These are phyloP conservation scores for Erysimum cheiranthoides DNA, from an alignment of 345 rosid species.

Conservation along the genomic window DNA sequence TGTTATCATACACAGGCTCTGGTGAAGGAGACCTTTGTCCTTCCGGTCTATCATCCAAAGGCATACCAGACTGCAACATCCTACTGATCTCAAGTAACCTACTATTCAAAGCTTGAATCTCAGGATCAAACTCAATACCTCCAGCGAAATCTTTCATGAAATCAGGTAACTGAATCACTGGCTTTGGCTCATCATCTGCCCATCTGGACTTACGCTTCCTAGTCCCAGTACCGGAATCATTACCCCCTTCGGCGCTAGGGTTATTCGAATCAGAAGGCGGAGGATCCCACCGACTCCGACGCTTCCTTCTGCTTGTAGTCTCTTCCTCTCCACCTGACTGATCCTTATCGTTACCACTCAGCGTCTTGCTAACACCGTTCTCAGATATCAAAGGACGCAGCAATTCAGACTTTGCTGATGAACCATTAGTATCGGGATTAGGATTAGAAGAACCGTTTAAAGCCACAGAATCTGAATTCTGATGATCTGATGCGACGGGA, in stretches of 20 bases:
- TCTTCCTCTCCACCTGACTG: constrained; percentile 92
- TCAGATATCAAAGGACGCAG: constrained; percentile 59
- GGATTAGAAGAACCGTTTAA: constrained; percentile 20
- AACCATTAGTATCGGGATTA: constrained; percentile 8
- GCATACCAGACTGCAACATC: constrained; percentile 77
- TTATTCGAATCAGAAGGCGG: constrained; percentile 53
- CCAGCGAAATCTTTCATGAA: constrained; percentile 87
- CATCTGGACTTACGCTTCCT: constrained; percentile 88
- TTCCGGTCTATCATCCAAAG: constrained; percentile 85
- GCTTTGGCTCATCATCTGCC: constrained; percentile 96
- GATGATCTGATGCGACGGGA: constrained; percentile 33
- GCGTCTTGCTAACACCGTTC: constrained; percentile 64
- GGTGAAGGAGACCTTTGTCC: constrained; percentile 98
- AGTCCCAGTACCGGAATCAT: constrained; percentile 58
- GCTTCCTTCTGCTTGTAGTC: constrained; percentile 66
- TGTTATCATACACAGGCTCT: constrained; percentile 89
- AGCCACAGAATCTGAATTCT: constrained; percentile 25
- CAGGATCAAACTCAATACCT: constrained; percentile 95
- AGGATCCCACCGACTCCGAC: constrained; percentile 94
- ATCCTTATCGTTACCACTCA: constrained; percentile 69
- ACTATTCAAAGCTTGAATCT: constrained; percentile 87
- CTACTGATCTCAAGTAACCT: constrained; percentile 83
- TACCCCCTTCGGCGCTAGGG: constrained; percentile 41
- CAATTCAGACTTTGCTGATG: constrained; percentile 41
- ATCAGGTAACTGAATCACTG: constrained; percentile 84